Evolutionary conservation across 768 basidiomycete genomes (phyloP), one percentile per base, ranked within the genome.

Genomic region (Psilocybe sp.): DNA sequence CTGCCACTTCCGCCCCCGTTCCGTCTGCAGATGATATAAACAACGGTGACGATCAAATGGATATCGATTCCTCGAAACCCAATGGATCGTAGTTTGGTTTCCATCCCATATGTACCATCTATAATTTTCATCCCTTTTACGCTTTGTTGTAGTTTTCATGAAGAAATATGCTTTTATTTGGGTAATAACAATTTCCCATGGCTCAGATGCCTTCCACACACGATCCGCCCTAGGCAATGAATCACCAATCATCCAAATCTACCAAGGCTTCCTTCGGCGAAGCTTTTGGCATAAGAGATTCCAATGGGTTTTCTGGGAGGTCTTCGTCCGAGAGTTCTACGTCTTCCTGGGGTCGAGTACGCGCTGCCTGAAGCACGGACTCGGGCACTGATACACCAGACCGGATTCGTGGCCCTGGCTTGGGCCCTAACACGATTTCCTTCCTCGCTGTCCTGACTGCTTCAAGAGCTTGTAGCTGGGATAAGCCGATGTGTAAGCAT

Each of bases 371-470:
- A 28, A 28, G 23, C 23, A 28, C 23, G 7, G 23, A 28, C 54
- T 64, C 67, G 3, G 73, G 74, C 6, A 61, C 63, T 35, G 70
- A 60, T 7, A 85, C 82, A 6, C 82, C 82, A 8, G 84, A 85
- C n/a, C 77, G 79, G 47, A 85, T 74, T 49, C 75, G 80, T 15
- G 76, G 73, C 9, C 89, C 87, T 14, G 84, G 82, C 44, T 78
- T 69, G 4, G 83, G 83, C 12, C 79, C 80, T n/a, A 91, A 76
- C 10, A 69, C 63, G 13, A 87, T 78, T 11, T 72, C 72, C 60
- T 71, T 79, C 43, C 77, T 73, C n/a, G 72, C 72, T 4, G 66
- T 61, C 28, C 81, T 82, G 1, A 80, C 57, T 0, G 76, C 72
- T 7, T 80, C 78, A 37, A 91, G 68, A 0, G 72, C 73, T 28